These are phyloP conservation scores for Nakazawaea sp. DNA, from an alignment of 805 yeast species.

Conservation along the genomic window DNA sequence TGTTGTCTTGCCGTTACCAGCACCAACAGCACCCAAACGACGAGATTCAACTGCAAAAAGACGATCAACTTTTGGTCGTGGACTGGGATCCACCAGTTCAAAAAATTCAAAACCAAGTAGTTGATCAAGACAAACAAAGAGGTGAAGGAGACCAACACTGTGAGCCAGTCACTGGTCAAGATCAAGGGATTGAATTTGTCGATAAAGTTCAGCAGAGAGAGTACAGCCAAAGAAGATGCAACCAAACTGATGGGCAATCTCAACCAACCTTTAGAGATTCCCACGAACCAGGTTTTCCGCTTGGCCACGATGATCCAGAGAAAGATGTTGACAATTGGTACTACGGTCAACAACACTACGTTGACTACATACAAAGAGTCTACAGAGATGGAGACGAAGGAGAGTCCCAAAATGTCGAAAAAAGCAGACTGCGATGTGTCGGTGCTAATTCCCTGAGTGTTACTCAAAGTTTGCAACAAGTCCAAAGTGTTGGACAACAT, in stretches of 20 bases:
- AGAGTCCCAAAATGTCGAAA: conserved; percentile 57
- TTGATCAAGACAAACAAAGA: conserved; percentile 45
- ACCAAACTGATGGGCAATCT: conserved; percentile 56
- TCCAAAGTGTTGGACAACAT: conserved; percentile 74
- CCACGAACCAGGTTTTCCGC: conserved; percentile 41
- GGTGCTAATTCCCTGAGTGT: conserved; percentile 25
- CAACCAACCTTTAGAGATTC: conserved; percentile 34
- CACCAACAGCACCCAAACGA: conserved; percentile 52
- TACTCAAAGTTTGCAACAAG: conserved; percentile 40
- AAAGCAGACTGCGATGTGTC: conserved; percentile 45
- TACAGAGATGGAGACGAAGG: conserved; percentile 47
- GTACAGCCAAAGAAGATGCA: conserved; percentile 33
- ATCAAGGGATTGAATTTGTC: conserved; percentile 37
- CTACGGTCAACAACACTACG: conserved; percentile 39
- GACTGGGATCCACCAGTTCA: conserved; percentile 36
- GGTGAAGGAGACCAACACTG: conserved; percentile 44
- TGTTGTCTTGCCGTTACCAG: conserved; percentile 43
- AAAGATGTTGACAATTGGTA: conserved; percentile 47
- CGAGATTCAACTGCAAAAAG: conserved; percentile 44
- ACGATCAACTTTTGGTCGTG: conserved; percentile 56
- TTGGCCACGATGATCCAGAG: conserved; percentile 39
- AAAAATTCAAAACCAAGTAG: conserved; percentile 46
- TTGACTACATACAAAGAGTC: conserved; percentile 44
- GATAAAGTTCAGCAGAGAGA: conserved; percentile 31
- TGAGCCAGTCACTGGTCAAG: conserved; percentile 41